phyloP scores from a whole-genome alignment of 1,139 yeast genomes.

The Suhomyces wounanorum region DNA sequence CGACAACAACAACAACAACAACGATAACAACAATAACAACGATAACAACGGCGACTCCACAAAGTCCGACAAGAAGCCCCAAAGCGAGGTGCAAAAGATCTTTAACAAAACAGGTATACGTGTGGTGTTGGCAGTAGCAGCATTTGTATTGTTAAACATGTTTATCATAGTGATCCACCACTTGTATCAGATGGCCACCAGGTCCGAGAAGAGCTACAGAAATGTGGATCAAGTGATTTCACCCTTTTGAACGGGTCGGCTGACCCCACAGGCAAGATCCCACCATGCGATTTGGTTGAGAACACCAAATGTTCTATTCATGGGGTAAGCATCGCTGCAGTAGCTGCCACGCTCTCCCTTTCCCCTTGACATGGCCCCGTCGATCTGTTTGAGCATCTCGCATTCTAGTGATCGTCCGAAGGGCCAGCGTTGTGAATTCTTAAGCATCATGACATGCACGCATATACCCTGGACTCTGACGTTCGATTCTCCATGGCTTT shows the following conservation, averaged over 20 bases:
- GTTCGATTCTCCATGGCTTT: background rate
- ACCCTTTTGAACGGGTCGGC: constrained; percentile 29
- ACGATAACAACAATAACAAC: background rate
- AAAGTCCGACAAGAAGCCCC: constrained; percentile 6
- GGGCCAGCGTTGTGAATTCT: too few species aligned
- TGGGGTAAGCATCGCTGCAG: too few species aligned
- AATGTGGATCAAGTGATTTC: constrained; percentile 40
- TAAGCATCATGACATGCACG: too few species aligned
- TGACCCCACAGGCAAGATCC: too few species aligned
- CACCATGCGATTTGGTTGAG: too few species aligned
- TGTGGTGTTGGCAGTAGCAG: constrained; percentile 34
- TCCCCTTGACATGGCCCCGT: too few species aligned
- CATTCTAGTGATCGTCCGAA: too few species aligned
- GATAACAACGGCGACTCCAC: too few species aligned
- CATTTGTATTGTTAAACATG: constrained; percentile 35
- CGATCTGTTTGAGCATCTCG: too few species aligned
- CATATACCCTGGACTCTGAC: too few species aligned
- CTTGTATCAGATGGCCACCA: constrained; percentile 31
- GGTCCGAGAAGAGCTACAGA: constrained; percentile 34
- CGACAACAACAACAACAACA: constrained; percentile 4
- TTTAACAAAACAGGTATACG: constrained; percentile 20
- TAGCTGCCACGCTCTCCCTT: too few species aligned
- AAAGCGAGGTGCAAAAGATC: constrained; percentile 12
- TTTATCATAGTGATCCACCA: constrained; percentile 41
- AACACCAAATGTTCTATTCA: too few species aligned